A percentile compares a stretch with the other conserved stretches of the same genome.
Evolutionary conservation across 495 filamentous ascomycete genomes (phyloP).

Genomic region (Aspergillus asperescens): DNA sequence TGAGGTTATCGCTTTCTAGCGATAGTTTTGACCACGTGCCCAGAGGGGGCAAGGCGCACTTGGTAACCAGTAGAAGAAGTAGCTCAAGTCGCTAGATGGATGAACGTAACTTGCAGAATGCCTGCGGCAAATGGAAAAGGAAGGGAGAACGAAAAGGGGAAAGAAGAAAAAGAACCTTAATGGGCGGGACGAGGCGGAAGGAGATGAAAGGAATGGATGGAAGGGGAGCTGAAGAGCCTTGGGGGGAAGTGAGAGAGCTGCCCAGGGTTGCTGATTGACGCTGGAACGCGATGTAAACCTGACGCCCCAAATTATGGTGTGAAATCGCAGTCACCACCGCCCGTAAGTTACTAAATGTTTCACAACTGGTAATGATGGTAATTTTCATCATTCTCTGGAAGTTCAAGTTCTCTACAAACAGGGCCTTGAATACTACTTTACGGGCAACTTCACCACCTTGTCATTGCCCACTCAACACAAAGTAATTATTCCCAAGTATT

Average conservation of each 20-base stretch:
- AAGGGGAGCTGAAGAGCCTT: not conserved
- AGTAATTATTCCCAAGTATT: no score
- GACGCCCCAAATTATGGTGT: not conserved
- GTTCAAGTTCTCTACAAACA: not conserved
- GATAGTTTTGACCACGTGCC: slow-evolving; percentile 5
- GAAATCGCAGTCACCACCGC: not conserved
- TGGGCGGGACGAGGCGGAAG: slow-evolving; percentile 12
- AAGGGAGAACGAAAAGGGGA: slow-evolving; percentile 8
- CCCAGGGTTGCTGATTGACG: slow-evolving; percentile 13
- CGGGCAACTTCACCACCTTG: no score
- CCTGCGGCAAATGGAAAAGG: slow-evolving; percentile 12
- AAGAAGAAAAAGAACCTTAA: slow-evolving; percentile 8
- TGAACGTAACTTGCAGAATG: not conserved
- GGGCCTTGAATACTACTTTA: no score
- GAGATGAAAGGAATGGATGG: slow-evolving; percentile 15
- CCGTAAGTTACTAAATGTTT: slow-evolving; percentile 8
- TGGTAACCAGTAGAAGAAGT: not conserved
- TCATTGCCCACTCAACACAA: no score
- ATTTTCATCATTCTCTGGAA: no score
- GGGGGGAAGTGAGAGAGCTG: slow-evolving; percentile 15
- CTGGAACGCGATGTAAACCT: slow-evolving; percentile 12
- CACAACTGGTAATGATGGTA: not conserved
- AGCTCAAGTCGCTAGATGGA: not conserved
- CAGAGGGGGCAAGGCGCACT: slow-evolving; percentile 1
- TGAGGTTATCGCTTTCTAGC: not conserved